Evolutionary conservation across 495 filamentous ascomycete genomes (phyloP).

Genomic region (Penicillium soppii): DNA sequence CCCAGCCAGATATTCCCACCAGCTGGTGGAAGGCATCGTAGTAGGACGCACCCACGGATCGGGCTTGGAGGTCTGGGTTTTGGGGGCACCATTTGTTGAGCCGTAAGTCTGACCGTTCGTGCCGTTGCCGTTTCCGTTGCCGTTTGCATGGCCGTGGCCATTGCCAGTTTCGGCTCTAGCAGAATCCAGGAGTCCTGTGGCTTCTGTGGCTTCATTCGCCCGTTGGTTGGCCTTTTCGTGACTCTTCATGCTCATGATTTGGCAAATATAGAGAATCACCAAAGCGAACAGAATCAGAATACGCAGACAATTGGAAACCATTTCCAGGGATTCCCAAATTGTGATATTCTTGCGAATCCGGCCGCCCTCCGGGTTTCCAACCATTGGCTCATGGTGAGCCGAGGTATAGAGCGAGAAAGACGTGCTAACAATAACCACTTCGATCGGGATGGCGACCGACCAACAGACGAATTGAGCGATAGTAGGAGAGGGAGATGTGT

Average conservation of each 20-base stretch:
- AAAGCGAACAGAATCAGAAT: constrained; percentile 58
- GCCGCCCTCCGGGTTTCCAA: constrained; percentile 53
- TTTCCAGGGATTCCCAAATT: constrained; percentile 63
- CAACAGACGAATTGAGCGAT: constrained; percentile 72
- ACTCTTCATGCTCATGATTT: constrained; percentile 43
- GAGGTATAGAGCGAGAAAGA: constrained; percentile 61
- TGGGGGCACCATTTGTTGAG: constrained; percentile 37
- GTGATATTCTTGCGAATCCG: constrained; percentile 50
- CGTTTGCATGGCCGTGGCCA: constrained; percentile 41
- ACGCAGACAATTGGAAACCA: constrained; percentile 58
- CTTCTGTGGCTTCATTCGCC: constrained; percentile 48
- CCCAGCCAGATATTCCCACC: constrained; percentile 88
- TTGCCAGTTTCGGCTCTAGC: constrained; percentile 41
- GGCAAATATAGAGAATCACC: constrained; percentile 56
- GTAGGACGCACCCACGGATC: constrained; percentile 65
- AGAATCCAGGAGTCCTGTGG: constrained; percentile 51
- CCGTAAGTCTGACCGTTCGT: constrained; percentile 50
- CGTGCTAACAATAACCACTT: constrained; percentile 64
- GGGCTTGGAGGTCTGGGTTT: constrained; percentile 39
- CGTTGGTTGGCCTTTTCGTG: constrained; percentile 22
- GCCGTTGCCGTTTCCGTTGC: constrained; percentile 43
- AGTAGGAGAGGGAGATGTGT: constrained; percentile 72
- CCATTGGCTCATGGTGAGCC: constrained; percentile 55
- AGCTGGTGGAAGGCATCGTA: constrained; percentile 64
- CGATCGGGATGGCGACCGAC: constrained; percentile 64